phyloP scores from a whole-genome alignment of 345 rosid species.

The Reutealis trisperma region DNA sequence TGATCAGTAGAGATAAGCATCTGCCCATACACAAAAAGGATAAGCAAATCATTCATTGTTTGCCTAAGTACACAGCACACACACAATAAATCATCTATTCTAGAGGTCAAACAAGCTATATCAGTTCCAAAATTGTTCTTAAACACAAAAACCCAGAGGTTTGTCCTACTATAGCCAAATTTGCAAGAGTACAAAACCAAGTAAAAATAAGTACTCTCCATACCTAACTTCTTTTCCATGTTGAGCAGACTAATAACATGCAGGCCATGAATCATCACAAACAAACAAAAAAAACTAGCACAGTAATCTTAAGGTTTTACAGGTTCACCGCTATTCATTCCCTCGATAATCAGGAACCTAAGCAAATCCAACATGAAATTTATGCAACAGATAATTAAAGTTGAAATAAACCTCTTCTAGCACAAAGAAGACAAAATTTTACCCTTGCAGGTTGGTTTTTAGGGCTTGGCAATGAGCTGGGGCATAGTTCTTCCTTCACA shows the following conservation, averaged over 20 bases:
- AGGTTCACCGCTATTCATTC: neutral
- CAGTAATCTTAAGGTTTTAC: neutral
- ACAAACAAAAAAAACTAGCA: neutral
- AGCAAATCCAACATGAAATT: neutral
- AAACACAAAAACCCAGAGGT: neutral
- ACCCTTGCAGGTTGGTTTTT: constrained; percentile 88
- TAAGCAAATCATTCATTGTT: neutral
- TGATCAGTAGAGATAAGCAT: neutral
- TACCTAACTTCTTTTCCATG: neutral
- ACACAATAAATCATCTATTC: neutral
- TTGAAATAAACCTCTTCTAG: neutral
- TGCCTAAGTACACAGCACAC: neutral
- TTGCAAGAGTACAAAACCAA: neutral
- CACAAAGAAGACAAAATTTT: constrained; percentile 11
- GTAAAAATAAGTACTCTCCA: neutral
- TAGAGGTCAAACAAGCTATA: neutral
- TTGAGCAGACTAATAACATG: neutral
- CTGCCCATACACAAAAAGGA: neutral
- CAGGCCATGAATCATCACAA: neutral
- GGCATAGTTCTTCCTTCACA: constrained; percentile 78
- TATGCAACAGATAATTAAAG: neutral
- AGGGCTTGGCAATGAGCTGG: constrained; percentile 67
- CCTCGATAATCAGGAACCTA: neutral
- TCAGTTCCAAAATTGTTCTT: neutral
- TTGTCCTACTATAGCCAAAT: neutral